These are phyloP conservation scores for Ustilago crameri DNA, from an alignment of 1,284 basidiomycete genomes.

Conservation along the genomic window DNA sequence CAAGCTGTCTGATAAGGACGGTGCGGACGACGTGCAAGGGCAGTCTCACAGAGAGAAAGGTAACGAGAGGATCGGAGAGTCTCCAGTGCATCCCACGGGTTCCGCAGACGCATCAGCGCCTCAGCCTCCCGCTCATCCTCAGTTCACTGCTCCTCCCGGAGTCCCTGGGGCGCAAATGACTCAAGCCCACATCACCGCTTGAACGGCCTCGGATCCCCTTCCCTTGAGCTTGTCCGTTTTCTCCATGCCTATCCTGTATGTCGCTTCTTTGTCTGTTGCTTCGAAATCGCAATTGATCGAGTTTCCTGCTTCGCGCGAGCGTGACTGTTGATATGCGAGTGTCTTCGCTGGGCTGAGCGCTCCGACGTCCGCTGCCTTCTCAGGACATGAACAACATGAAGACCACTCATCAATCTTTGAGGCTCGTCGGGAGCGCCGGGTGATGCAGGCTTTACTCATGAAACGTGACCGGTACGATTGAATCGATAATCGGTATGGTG, in stretches of 20 bases:
- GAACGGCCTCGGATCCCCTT: neutral
- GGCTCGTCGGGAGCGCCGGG: too few relatives aligned
- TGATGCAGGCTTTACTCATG: too few relatives aligned
- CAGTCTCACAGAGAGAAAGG: slow-evolving; percentile 10
- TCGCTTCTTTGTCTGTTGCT: neutral
- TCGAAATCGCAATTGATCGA: neutral
- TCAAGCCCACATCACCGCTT: neutral
- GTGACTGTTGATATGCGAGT: too few relatives aligned
- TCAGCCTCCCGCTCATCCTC: neutral
- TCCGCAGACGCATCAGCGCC: neutral
- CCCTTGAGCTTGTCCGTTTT: too few relatives aligned
- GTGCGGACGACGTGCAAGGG: slow-evolving; percentile 14
- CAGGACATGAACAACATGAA: too few relatives aligned
- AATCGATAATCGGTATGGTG: too few relatives aligned
- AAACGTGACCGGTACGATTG: too few relatives aligned
- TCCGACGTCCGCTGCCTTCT: too few relatives aligned
- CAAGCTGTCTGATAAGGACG: slow-evolving; percentile 30
- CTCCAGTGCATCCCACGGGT: slow-evolving; percentile 8
- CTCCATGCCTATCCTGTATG: neutral
- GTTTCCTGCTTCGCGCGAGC: neutral
- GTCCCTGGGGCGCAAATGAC: slow-evolving; percentile 10
- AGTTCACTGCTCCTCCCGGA: neutral
- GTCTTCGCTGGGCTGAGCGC: too few relatives aligned
- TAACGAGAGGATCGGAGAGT: slow-evolving; percentile 13
- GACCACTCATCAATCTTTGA: too few relatives aligned